A percentile compares a stretch with the other conserved stretches of the same genome.
phyloP scores from a whole-genome alignment of 2,329 filamentous ascomycete genomes.

The Clathrospora elynae region DNA sequence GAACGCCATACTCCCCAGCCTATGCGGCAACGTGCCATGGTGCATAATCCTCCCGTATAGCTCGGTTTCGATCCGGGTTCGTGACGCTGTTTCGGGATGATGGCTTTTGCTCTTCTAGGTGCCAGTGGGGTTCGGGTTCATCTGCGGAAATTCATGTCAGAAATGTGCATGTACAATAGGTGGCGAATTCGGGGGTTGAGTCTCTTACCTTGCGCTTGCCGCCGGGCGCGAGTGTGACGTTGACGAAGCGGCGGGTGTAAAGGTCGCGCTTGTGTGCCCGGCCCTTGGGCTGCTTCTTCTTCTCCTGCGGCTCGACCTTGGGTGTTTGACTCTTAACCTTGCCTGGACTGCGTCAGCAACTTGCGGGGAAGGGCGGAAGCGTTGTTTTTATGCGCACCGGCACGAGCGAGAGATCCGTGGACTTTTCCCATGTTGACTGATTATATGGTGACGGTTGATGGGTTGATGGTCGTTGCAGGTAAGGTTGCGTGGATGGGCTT shows the following conservation, averaged over 20 bases:
- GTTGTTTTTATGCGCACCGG: too few species aligned
- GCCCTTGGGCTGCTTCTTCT: conserved; percentile 96
- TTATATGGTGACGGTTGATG: too few species aligned
- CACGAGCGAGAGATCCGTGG: conserved; percentile 92
- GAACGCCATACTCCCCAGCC: too few species aligned
- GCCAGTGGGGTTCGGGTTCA: conserved; percentile 90
- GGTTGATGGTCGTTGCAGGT: too few species aligned
- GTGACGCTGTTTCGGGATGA: too few species aligned
- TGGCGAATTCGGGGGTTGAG: not conserved
- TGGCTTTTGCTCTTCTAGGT: too few species aligned
- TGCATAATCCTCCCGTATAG: too few species aligned
- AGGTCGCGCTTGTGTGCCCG: conserved; percentile 95
- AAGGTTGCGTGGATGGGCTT: too few species aligned
- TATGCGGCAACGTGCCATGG: too few species aligned
- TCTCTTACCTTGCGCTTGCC: conserved; percentile 91
- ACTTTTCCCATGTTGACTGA: conserved; percentile 88
- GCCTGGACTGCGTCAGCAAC: too few species aligned
- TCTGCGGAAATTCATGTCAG: conserved; percentile 57
- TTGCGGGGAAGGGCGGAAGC: too few species aligned
- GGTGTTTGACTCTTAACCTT: conserved; percentile 80
- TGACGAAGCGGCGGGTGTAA: conserved; percentile 98
- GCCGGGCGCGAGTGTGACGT: conserved; percentile 94
- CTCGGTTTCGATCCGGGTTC: too few species aligned
- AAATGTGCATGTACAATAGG: conserved; percentile 9
- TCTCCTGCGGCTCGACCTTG: conserved; percentile 92